These are phyloP conservation scores for Sphagnum contortum DNA, from an alignment of 225 moss, liverwort and hornwort genomes.

Conservation along the genomic window DNA sequence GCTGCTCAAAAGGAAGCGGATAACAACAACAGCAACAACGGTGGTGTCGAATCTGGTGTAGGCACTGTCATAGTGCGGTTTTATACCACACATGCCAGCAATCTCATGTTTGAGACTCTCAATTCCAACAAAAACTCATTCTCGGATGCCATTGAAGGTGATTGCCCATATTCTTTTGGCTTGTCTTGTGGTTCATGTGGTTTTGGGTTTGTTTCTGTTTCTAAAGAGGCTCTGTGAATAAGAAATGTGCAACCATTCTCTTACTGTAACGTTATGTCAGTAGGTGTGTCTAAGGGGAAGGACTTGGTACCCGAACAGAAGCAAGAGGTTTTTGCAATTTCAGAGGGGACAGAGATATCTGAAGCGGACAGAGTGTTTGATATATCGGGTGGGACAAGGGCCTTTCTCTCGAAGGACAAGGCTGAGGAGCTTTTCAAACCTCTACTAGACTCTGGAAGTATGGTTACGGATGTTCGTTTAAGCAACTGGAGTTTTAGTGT, in stretches of 20 bases:
- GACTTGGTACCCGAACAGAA: background rate
- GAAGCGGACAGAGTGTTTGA: conserved; percentile 37
- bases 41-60: conserved; percentile 24
- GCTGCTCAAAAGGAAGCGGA: conserved; percentile 44
- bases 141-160: conserved; percentile 19
- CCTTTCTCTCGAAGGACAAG: conserved; percentile 47
- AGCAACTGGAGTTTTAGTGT: conserved; percentile 97
- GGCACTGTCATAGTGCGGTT: conserved; percentile 52
- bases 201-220: background rate
- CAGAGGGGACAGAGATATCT: conserved; percentile 7
- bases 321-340: background rate
- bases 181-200: background rate
- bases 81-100: conserved; percentile 83
- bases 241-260: no score
- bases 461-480: conserved; percentile 52
- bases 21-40: no score
- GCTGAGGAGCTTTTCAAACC: conserved; percentile 78
- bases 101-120: conserved; percentile 62
- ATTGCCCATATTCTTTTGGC: background rate
- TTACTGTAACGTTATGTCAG: no score
- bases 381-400: conserved; percentile 81
- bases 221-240: background rate
- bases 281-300: no score
- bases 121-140: conserved; percentile 17
- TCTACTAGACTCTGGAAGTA: conserved; percentile 46